These are phyloP conservation scores for Xylaria digitata DNA, from an alignment of 2,329 filamentous ascomycete genomes.

Conservation along the genomic window DNA sequence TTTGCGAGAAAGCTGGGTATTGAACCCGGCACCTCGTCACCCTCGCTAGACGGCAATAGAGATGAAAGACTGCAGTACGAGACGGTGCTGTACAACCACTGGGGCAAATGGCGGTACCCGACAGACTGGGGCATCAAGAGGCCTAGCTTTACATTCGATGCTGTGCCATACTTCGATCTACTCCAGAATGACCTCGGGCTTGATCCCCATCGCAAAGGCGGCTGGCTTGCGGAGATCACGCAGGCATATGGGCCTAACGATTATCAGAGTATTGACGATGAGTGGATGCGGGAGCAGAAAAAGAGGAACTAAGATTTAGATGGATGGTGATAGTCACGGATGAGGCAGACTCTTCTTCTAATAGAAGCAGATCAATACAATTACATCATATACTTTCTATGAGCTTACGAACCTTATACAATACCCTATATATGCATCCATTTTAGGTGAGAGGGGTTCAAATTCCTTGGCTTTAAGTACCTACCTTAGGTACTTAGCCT, in stretches of 20 bases:
- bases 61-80: conserved; percentile 60
- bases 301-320: no score
- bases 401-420: no score
- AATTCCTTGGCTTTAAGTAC: no score
- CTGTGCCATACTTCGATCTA: conserved; percentile 76
- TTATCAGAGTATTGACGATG: conserved; percentile 64
- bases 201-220: conserved; percentile 64
- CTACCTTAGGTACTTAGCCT: no score
- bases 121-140: conserved; percentile 70
- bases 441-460: no score
- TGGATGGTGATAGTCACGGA: no score
- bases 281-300: conserved; percentile 55
- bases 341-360: no score
- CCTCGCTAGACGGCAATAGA: not conserved
- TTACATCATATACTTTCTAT: no score
- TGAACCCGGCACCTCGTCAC: not conserved
- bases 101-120: conserved; percentile 75
- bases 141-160: conserved; percentile 81
- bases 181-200: conserved; percentile 74
- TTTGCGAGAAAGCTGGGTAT: conserved; percentile 54
- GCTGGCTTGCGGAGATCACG: conserved; percentile 62
- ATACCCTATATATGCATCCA: no score
- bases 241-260: conserved; percentile 69
- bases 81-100: conserved; percentile 73
- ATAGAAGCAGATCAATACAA: no score